Conservation (phyloP, 805 yeast genomes). For the Kazachstania viticola region DNA sequence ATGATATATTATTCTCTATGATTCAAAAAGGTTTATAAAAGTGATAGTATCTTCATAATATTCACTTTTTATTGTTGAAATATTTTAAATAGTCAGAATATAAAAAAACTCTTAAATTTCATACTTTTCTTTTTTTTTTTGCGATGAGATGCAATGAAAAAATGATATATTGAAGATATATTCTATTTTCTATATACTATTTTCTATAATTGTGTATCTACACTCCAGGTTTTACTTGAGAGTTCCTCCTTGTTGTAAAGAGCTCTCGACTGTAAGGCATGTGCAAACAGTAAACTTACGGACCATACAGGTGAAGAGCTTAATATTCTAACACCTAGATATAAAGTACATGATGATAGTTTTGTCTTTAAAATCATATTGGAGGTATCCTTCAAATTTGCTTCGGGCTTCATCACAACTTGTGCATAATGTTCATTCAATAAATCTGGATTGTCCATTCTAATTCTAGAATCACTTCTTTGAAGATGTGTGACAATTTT, state of each 20-base stretch:
- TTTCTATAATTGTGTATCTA: not conserved
- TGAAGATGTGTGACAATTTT: conserved; percentile 49
- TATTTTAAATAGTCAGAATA: too few relatives aligned
- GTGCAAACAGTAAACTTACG: conserved; percentile 62
- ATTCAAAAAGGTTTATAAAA: too few relatives aligned
- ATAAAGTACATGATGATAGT: conserved; percentile 43
- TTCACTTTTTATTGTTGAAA: too few relatives aligned
- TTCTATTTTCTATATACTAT: not conserved
- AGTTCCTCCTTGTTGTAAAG: conserved; percentile 20
- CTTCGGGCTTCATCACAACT: conserved; percentile 40
- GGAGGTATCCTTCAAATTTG: conserved; percentile 32
- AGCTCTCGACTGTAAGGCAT: conserved; percentile 59
- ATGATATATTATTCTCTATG: too few relatives aligned
- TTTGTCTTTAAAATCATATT: conserved; percentile 37
- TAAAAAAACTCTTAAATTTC: too few relatives aligned
- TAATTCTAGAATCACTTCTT: conserved; percentile 33
- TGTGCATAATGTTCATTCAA: conserved; percentile 43
- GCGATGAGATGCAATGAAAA: not conserved
- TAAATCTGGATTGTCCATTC: conserved; percentile 42
- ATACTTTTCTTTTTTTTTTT: not conserved
- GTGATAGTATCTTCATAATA: too few relatives aligned
- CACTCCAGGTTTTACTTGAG: not conserved
- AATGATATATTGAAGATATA: too few relatives aligned
- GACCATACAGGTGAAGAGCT: conserved; percentile 87
- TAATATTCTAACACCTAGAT: conserved; percentile 59